Percentiles rank a stretch among this genome's conserved stretches.
These are phyloP conservation scores for Malus orientalis DNA, from an alignment of 306 rosid species.

Conservation along the genomic window DNA sequence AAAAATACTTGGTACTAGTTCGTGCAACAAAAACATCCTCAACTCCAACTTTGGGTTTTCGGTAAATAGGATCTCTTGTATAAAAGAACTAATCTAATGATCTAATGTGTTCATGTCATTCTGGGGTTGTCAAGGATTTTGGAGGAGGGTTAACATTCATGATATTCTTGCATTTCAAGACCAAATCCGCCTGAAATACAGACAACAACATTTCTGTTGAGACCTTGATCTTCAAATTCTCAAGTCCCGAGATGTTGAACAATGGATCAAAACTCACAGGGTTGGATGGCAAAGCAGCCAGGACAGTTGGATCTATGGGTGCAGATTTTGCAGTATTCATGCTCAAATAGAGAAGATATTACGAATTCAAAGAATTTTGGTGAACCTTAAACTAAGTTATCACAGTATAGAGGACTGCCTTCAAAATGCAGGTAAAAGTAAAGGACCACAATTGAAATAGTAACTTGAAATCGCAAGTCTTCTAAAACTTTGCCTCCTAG, in stretches of 20 bases:
- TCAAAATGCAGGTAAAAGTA: not conserved
- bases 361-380: not conserved
- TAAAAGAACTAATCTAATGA: no score
- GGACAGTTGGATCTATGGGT: not conserved
- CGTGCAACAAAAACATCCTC: not conserved
- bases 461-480: no score
- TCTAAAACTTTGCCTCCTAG: no score
- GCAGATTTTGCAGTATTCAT: not conserved
- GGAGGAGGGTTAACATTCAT: no score
- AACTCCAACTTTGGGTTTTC: not conserved
- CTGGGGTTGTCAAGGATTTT: no score
- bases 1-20: not conserved
- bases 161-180: not conserved
- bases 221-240: not conserved
- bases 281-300: not conserved
- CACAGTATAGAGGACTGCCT: not conserved
- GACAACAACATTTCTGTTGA: not conserved
- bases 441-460: not conserved
- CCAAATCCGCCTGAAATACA: not conserved
- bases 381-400: not conserved
- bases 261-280: not conserved
- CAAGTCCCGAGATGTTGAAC: not conserved
- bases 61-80: no score
- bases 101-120: no score
- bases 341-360: not conserved